Evolutionary conservation across 2,329 filamentous ascomycete species (phyloP).

Genomic region (Cephalotrichum gorgonifer): DNA sequence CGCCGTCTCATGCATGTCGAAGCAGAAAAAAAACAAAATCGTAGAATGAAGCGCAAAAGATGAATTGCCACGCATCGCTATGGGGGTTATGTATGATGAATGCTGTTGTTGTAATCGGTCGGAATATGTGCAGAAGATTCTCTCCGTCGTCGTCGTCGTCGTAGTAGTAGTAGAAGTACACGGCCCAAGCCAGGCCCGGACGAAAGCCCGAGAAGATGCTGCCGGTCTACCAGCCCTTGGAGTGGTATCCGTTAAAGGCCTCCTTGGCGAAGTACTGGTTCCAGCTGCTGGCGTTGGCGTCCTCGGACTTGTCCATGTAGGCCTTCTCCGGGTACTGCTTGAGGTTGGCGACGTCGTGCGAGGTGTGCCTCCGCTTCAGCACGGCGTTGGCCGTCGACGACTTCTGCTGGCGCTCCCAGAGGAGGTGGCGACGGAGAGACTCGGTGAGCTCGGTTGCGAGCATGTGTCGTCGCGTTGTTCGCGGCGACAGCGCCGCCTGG

Average conservation of each 20-base stretch:
- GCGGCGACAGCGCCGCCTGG: conserved; percentile 73
- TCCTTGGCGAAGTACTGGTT: conserved; percentile 81
- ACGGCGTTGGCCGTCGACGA: conserved; percentile 80
- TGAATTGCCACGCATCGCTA: background rate
- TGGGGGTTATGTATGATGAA: background rate
- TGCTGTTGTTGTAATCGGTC: background rate
- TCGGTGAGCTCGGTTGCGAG: conserved; percentile 88
- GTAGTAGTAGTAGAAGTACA: background rate
- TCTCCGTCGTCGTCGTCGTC: background rate
- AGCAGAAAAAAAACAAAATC: conserved; percentile 6
- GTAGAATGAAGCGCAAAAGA: background rate
- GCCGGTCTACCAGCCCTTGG: conserved; percentile 28
- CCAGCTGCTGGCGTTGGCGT: conserved; percentile 61
- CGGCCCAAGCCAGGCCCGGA: background rate
- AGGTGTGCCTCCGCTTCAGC: conserved; percentile 80
- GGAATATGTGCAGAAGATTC: background rate
- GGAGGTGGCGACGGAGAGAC: conserved; percentile 78
- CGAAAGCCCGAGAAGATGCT: conserved; percentile 6
- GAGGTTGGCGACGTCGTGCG: conserved; percentile 81
- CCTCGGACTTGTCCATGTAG: conserved; percentile 49
- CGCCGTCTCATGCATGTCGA: conserved; percentile 1
- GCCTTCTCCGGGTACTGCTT: conserved; percentile 66
- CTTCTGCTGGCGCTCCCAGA: conserved; percentile 95
- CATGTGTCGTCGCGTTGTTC: conserved; percentile 92
- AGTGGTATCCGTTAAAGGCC: conserved; percentile 40